Evolutionary conservation across 768 basidiomycete species (phyloP).

Genomic region (Saitozyma sp.): DNA sequence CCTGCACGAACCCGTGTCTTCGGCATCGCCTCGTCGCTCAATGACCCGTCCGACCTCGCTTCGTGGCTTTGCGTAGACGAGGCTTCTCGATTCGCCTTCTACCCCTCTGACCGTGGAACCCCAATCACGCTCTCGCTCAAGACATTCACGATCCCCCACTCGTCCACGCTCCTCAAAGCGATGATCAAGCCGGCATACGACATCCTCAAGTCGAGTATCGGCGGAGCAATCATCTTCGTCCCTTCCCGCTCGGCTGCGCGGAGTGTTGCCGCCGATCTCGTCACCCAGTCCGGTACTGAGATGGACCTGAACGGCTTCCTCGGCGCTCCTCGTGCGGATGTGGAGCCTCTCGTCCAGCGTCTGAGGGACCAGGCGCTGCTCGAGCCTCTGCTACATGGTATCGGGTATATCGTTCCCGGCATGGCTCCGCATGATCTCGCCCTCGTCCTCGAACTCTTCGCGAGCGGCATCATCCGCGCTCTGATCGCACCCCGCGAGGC

Average conservation of each 20-base stretch:
- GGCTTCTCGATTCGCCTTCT: constrained; percentile 69
- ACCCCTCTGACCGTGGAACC: constrained; percentile 78
- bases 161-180: constrained; percentile 79
- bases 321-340: constrained; percentile 56
- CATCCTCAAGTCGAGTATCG: constrained; percentile 60
- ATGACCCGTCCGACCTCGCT: constrained; percentile 76
- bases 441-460: constrained; percentile 76
- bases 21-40: constrained; percentile 73
- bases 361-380: constrained; percentile 65
- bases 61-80: constrained; percentile 76
- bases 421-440: constrained; percentile 67
- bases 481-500: constrained; percentile 78
- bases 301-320: constrained; percentile 58
- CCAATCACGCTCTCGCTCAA: constrained; percentile 67
- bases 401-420: constrained; percentile 82
- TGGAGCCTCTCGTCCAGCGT: constrained; percentile 63
- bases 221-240: constrained; percentile 75
- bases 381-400: constrained; percentile 77
- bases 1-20: constrained; percentile 68
- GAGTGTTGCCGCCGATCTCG: constrained; percentile 73
- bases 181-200: constrained; percentile 89
- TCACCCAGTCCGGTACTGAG: constrained; percentile 81
- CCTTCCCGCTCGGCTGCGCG: constrained; percentile 78
- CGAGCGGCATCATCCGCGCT: constrained; percentile 74
- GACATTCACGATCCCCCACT: constrained; percentile 82